A percentile compares a stretch with the other conserved stretches of the same genome.
These are phyloP conservation scores for Ensete glaucum DNA, from an alignment of 176 grass and related monocot species.

Conservation along the genomic window DNA sequence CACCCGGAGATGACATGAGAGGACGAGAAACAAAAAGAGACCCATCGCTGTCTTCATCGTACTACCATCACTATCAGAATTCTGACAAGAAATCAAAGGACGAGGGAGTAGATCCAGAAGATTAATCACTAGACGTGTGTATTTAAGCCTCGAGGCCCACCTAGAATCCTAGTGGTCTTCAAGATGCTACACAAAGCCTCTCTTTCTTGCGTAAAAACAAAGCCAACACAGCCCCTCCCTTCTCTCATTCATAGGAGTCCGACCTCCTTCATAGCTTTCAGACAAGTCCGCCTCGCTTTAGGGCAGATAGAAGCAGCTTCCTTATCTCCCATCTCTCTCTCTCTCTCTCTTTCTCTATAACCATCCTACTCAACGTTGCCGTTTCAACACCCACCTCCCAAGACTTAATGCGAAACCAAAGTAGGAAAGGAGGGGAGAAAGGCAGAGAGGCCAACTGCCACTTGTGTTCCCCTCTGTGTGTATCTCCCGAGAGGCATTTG, in stretches of 20 bases:
- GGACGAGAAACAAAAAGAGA: not conserved
- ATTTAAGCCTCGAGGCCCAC: too few species aligned
- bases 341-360: not conserved
- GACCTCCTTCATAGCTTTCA: too few species aligned
- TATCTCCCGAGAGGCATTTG: not conserved
- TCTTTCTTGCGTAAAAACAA: too few species aligned
- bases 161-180: too few species aligned
- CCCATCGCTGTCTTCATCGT: slow-evolving; percentile 2
- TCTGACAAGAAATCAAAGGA: slow-evolving; percentile 4
- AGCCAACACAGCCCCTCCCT: too few species aligned
- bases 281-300: not conserved
- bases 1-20: too few species aligned
- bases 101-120: not conserved
- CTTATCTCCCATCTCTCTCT: not conserved
- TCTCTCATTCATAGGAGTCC: too few species aligned
- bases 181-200: too few species aligned
- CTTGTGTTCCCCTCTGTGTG: too few species aligned
- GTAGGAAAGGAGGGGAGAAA: not conserved
- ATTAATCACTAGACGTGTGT: not conserved
- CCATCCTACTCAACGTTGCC: not conserved
- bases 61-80: not conserved
- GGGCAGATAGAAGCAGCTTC: not conserved
- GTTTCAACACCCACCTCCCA: not conserved
- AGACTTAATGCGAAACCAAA: not conserved
- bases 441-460: too few species aligned